Evolutionary conservation across 768 basidiomycete genomes (phyloP).

Genomic region (Termitomyces sp.): DNA sequence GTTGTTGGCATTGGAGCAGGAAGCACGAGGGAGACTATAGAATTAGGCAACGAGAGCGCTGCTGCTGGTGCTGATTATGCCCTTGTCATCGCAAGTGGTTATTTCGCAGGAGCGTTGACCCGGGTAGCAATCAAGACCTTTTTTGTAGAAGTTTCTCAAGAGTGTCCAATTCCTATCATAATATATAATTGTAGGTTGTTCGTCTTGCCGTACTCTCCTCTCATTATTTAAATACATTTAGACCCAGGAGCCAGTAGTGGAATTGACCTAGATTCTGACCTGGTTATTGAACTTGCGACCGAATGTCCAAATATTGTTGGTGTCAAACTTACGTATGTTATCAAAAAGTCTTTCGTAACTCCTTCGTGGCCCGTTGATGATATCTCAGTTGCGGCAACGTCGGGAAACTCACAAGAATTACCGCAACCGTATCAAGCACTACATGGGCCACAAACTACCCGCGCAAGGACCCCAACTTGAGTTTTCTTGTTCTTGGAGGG

Average conservation of each 20-base stretch:
- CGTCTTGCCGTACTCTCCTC: slow-evolving; percentile 3
- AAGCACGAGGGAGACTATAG: slow-evolving; percentile 79
- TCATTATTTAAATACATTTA: slow-evolving; percentile 21
- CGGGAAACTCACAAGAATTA: slow-evolving; percentile 85
- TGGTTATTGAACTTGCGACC: slow-evolving; percentile 74
- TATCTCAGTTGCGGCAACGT: slow-evolving; percentile 76
- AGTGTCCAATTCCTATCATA: slow-evolving; percentile 82
- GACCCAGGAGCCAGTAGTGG: slow-evolving; percentile 87
- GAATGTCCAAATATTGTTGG: slow-evolving; percentile 78
- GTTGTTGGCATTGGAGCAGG: slow-evolving; percentile 82
- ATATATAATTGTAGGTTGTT: slow-evolving; percentile 76
- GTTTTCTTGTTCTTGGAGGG: slow-evolving; percentile 84
- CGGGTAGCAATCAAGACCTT: slow-evolving; percentile 70
- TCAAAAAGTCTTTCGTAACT: not conserved
- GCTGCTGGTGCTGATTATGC: slow-evolving; percentile 81
- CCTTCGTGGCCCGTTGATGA: not conserved
- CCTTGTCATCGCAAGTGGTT: slow-evolving; percentile 84
- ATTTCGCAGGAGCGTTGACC: slow-evolving; percentile 78
- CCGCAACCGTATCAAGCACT: slow-evolving; percentile 54
- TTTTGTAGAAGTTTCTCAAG: slow-evolving; percentile 71
- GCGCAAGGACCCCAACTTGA: slow-evolving; percentile 57
- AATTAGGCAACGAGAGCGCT: slow-evolving; percentile 72
- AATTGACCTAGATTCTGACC: slow-evolving; percentile 87
- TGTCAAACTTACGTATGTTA: slow-evolving; percentile 81
- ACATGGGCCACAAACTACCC: slow-evolving; percentile 57